These are phyloP conservation scores for Iberis pinnata DNA, from an alignment of 345 rosid genomes.

Conservation along the genomic window DNA sequence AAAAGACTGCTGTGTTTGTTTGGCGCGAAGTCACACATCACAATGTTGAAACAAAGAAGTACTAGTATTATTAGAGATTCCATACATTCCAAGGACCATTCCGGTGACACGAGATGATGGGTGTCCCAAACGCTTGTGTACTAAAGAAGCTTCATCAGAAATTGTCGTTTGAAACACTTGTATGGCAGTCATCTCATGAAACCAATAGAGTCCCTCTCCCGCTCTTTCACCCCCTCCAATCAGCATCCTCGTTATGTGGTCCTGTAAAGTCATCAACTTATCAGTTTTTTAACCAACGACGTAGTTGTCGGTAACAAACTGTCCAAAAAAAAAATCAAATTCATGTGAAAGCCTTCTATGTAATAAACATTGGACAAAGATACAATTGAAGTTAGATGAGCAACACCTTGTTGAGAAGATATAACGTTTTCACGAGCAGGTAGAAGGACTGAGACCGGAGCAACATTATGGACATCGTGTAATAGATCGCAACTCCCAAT, in stretches of 20 bases:
- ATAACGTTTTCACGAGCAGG: not conserved
- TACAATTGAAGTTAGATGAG: not conserved
- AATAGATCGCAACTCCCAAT: not conserved
- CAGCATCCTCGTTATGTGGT: not conserved
- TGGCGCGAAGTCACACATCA: not conserved
- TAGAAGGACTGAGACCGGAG: not conserved
- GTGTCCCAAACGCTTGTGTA: not conserved
- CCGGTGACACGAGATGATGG: too few relatives aligned
- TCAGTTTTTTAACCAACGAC: not conserved
- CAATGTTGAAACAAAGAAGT: not conserved
- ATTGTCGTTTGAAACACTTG: not conserved
- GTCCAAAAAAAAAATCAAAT: not conserved
- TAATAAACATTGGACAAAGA: not conserved
- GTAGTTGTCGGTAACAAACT: not conserved
- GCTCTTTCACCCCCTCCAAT: too few relatives aligned
- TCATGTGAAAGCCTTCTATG: not conserved
- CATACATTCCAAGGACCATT: too few relatives aligned
- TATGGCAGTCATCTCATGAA: fast-evolving
- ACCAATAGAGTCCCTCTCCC: too few relatives aligned
- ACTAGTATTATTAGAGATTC: too few relatives aligned
- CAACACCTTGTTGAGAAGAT: not conserved
- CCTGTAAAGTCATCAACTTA: not conserved
- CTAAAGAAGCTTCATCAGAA: not conserved
- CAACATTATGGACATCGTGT: not conserved
- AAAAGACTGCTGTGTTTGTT: not conserved